Conservation (phyloP, 1,284 basidiomycete species). For the Apiotrichum brassicae region DNA sequence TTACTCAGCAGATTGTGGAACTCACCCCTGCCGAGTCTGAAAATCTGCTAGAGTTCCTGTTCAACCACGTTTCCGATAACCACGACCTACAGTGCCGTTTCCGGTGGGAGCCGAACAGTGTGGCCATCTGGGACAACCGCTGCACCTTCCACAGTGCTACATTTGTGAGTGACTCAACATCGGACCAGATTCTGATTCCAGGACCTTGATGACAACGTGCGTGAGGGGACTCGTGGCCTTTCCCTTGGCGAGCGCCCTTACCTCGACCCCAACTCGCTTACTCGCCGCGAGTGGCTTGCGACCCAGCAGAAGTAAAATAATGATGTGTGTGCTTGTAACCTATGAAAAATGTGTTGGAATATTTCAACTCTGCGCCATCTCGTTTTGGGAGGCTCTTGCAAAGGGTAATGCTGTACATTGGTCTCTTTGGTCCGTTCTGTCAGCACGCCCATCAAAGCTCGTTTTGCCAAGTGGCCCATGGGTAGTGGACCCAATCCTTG, state of each 20-base stretch:
- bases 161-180: slow-evolving; percentile 3
- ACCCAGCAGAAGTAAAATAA: too few species aligned
- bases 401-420: too few species aligned
- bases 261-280: slow-evolving; percentile 37
- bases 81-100: slow-evolving; percentile 59
- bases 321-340: too few species aligned
- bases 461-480: too few species aligned
- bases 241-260: slow-evolving; percentile 60
- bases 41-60: slow-evolving; percentile 23
- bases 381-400: too few species aligned
- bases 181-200: not conserved
- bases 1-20: slow-evolving; percentile 60
- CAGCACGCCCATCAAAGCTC: too few species aligned
- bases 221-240: slow-evolving; percentile 58
- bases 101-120: slow-evolving; percentile 44
- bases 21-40: slow-evolving; percentile 55
- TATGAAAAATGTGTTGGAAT: too few species aligned
- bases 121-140: slow-evolving; percentile 35
- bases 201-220: slow-evolving; percentile 48
- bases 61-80: slow-evolving; percentile 49
- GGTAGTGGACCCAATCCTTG: too few species aligned
- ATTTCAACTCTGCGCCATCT: too few species aligned
- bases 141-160: slow-evolving; percentile 36
- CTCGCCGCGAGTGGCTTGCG: too few species aligned
- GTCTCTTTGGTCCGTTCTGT: too few species aligned